Evolutionary conservation across 176 grass and related monocot genomes (phyloP), one percentile per base, ranked within the genome.

Genomic region (Phyllostachys edulis): DNA sequence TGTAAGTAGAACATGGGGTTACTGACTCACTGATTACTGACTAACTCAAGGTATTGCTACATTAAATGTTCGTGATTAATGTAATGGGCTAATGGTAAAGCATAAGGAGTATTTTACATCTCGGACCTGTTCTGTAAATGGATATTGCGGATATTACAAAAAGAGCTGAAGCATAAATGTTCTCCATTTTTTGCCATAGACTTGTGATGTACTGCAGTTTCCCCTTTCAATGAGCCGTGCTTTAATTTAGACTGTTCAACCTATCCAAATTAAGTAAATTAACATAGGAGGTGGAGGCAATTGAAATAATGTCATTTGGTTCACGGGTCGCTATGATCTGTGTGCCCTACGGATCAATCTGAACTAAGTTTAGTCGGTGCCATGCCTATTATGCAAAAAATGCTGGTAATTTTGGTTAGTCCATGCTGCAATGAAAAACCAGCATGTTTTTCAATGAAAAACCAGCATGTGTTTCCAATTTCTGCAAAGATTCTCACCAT

Each of bases 351-450:
- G 7, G 49, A 72, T 73, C 3, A 37, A 37, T 79, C 44, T 34
- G 5, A 84, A 67, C 24, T 80, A 85, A 59, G 8, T 72, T 73
- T 40, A 45, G 8, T 79, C 7, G 42, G 15, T 77, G 52, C 15
- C 15, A 63, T 63, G 26, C 60, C 60, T 75, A 23, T 64, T 80
- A 24, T 56, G 38, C 29, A 71, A 36, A 26, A 80, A 60, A 50
- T 80, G 29, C 18, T 47, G 37, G 24, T 5, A 23, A 9, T 52
- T 10, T 63, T 72, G n/a, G 8, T 71, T 78, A 45, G 36, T 81
- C 23, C 38, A 67, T 64, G 41, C 12, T 63, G 12, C 14, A 21
- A 52, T 61, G 52, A 12, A 77, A 73, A 69, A 41, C n/a, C 29
- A 45, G 39, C 42, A 76, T 40, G 2, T 29, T 29, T 74, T 32